These are phyloP conservation scores for Triangularia verruculosa DNA, from an alignment of 2,329 filamentous ascomycete genomes.

Conservation along the genomic window DNA sequence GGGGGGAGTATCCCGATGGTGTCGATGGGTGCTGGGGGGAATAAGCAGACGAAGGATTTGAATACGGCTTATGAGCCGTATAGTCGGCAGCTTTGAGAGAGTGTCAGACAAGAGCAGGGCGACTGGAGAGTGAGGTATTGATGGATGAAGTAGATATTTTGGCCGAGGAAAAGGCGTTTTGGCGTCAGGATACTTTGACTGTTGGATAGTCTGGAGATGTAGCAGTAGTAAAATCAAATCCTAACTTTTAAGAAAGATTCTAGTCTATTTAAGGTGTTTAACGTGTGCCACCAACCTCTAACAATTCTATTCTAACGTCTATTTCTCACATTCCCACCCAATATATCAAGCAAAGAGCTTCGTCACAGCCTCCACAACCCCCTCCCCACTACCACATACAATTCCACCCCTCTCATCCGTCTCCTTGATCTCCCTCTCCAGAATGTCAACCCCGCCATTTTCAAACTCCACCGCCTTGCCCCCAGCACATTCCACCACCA, in stretches of 20 bases:
- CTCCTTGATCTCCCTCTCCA: slow-evolving; percentile 38
- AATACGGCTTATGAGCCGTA: slow-evolving; percentile 30
- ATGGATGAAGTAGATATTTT: too few relatives aligned
- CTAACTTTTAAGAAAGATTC: too few relatives aligned
- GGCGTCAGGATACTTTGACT: too few relatives aligned
- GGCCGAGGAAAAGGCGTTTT: too few relatives aligned
- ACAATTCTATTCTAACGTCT: neutral
- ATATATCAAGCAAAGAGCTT: slow-evolving; percentile 4
- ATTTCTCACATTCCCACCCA: too few relatives aligned
- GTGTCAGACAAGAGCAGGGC: too few relatives aligned
- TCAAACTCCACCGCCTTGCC: slow-evolving; percentile 44
- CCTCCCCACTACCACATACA: slow-evolving; percentile 49
- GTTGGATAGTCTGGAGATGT: too few relatives aligned
- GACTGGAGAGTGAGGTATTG: too few relatives aligned
- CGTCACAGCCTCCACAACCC: slow-evolving; percentile 38
- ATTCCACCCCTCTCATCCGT: slow-evolving; percentile 51
- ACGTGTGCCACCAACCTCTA: neutral
- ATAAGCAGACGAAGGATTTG: slow-evolving; percentile 29
- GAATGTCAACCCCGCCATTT: slow-evolving; percentile 35
- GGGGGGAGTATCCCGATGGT: slow-evolving; percentile 22
- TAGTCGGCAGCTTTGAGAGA: slow-evolving; percentile 5
- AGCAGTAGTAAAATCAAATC: too few relatives aligned
- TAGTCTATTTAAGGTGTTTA: neutral
- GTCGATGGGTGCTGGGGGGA: slow-evolving; percentile 17
- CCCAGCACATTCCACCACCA: slow-evolving; percentile 59